Evolutionary conservation across 139 green algal genomes (phyloP).

Genomic region (Chlorella sp.): DNA sequence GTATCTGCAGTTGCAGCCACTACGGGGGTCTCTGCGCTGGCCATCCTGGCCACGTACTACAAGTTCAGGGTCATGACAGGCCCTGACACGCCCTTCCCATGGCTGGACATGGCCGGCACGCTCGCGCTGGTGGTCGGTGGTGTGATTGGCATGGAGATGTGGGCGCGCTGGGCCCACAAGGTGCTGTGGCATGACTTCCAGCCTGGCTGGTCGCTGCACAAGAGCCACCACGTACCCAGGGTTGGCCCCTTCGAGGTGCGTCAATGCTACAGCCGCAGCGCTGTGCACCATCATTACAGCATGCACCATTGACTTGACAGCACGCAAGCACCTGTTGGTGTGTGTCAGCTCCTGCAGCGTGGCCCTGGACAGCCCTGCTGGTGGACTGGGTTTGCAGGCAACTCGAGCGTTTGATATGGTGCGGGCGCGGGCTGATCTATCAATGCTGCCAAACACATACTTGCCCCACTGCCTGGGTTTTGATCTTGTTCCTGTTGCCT

Average conservation of each 20-base stretch:
- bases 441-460: too few relatives aligned
- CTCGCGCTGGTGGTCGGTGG: slow-evolving; percentile 66
- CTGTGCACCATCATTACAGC: too few relatives aligned
- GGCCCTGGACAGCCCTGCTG: too few relatives aligned
- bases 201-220: slow-evolving; percentile 79
- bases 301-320: too few relatives aligned
- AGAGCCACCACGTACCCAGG: slow-evolving; percentile 87
- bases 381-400: too few relatives aligned
- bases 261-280: too few relatives aligned
- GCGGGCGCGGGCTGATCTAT: too few relatives aligned
- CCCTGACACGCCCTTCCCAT: slow-evolving; percentile 51
- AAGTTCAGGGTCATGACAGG: slow-evolving; percentile 59
- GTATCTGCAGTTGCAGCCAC: slow-evolving; percentile 62
- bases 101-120: slow-evolving; percentile 58
- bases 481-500: too few relatives aligned
- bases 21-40: slow-evolving; percentile 42
- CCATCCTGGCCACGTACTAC: slow-evolving; percentile 66
- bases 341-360: too few relatives aligned
- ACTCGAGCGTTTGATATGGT: too few relatives aligned
- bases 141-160: slow-evolving; percentile 83
- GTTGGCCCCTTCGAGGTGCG: slow-evolving; percentile 92
- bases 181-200: slow-evolving; percentile 88
- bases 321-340: too few relatives aligned
- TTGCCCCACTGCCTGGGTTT: too few relatives aligned
- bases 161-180: slow-evolving; percentile 86